Evolutionary conservation across 1,284 basidiomycete genomes (phyloP).

Genomic region (Coriolopsis trogii): DNA sequence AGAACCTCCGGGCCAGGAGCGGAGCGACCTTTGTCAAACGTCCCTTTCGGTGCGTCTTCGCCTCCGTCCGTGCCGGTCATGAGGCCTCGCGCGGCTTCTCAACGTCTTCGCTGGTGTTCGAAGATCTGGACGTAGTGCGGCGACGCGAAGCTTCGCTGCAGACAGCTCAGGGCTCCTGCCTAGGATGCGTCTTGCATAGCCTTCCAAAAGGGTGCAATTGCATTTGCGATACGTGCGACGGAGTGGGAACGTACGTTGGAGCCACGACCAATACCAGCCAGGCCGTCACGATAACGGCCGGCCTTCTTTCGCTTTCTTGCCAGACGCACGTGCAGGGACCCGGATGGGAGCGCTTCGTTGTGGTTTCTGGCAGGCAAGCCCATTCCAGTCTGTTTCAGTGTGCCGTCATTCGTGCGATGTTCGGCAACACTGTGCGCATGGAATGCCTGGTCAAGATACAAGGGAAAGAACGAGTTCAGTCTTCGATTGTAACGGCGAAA

Average conservation of each 20-base stretch:
- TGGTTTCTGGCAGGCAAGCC: not conserved
- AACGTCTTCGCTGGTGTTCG: constrained; percentile 15
- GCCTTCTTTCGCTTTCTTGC: not conserved
- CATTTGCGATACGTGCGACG: not conserved
- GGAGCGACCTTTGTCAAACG: not conserved
- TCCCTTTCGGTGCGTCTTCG: constrained; percentile 10
- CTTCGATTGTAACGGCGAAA: not conserved
- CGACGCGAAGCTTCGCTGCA: constrained; percentile 1
- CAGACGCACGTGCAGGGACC: constrained; percentile 1
- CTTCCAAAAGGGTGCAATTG: not conserved
- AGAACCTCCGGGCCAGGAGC: constrained; percentile 1
- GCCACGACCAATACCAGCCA: constrained; percentile 1
- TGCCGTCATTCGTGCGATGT: not conserved
- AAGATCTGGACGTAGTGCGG: constrained; percentile 14
- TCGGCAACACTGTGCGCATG: not conserved
- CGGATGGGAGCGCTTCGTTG: not conserved
- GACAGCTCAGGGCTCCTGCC: not conserved
- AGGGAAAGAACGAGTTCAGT: not conserved
- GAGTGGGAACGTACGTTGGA: not conserved
- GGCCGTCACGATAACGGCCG: constrained; percentile 1
- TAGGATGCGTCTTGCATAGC: not conserved
- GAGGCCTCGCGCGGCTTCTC: constrained; percentile 12
- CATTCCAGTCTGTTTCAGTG: too few relatives aligned
- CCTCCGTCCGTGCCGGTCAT: constrained; percentile 17
- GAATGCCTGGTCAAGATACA: not conserved